Conservation (phyloP, 495 filamentous ascomycete genomes). For the Astrothelium subdiscretum region DNA sequence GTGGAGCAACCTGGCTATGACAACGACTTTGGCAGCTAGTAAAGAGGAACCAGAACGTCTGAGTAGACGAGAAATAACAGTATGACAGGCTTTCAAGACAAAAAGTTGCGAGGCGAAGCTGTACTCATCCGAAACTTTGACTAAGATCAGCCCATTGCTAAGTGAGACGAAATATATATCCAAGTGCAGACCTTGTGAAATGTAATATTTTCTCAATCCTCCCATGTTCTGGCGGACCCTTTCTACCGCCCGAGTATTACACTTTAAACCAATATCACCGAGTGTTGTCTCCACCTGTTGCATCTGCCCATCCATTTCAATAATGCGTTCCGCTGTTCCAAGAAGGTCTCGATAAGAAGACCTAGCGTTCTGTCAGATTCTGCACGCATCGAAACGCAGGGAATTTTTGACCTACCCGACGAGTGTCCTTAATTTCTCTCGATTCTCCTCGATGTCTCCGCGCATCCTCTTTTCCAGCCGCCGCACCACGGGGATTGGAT, state of each 20-base stretch:
- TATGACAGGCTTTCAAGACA: conserved; percentile 49
- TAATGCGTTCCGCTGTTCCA: conserved; percentile 83
- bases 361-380: background rate
- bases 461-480: conserved; percentile 54
- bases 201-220: conserved; percentile 36
- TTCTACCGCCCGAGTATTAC: conserved; percentile 62
- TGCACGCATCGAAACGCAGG: background rate
- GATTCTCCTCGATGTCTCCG: conserved; percentile 62
- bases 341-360: conserved; percentile 77
- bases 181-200: conserved; percentile 30
- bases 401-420: conserved; percentile 52
- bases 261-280: conserved; percentile 59
- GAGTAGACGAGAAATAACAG: conserved; percentile 45
- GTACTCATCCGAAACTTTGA: conserved; percentile 23
- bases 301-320: conserved; percentile 74
- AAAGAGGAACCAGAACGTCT: conserved; percentile 46
- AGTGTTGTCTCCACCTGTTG: conserved; percentile 58
- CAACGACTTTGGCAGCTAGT: conserved; percentile 67
- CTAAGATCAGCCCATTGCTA: background rate
- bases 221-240: conserved; percentile 52
- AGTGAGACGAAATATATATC: background rate
- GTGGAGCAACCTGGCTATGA: conserved; percentile 58
- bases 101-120: conserved; percentile 49
- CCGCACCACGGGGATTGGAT: conserved; percentile 51
- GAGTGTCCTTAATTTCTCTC: conserved; percentile 74